Evolutionary conservation across 495 filamentous ascomycete species (phyloP).

Genomic region (Letharia columbiana): DNA sequence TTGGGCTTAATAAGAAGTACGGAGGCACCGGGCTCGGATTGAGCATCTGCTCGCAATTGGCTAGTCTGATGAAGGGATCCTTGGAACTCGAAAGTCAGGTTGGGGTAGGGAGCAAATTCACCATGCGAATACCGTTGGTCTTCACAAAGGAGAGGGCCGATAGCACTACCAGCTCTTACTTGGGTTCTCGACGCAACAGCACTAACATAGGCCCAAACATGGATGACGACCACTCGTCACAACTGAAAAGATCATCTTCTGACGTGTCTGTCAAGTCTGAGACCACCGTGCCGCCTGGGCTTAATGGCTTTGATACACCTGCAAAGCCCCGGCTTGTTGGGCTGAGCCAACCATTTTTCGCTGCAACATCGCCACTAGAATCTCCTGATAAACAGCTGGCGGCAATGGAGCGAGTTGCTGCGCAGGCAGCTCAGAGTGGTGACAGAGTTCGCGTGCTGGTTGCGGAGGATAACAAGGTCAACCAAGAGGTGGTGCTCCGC

Average conservation of each 20-base stretch:
- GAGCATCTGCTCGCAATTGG: constrained; percentile 80
- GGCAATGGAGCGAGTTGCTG: constrained; percentile 43
- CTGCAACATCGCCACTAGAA: constrained; percentile 44
- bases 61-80: constrained; percentile 69
- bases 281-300: constrained; percentile 11
- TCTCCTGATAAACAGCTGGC: constrained; percentile 39
- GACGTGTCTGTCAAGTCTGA: constrained; percentile 25
- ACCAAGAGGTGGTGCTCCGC: constrained; percentile 81
- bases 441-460: constrained; percentile 76
- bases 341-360: constrained; percentile 78
- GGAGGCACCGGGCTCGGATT: constrained; percentile 87
- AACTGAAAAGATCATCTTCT: constrained; percentile 23
- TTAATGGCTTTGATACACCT: constrained; percentile 25
- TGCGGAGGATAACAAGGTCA: constrained; percentile 91
- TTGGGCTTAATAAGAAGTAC: constrained; percentile 80
- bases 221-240: constrained; percentile 16
- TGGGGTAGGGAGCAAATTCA: constrained; percentile 72
- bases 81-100: constrained; percentile 65
- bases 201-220: constrained; percentile 16
- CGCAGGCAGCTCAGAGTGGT: constrained; percentile 37
- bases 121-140: constrained; percentile 72
- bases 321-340: constrained; percentile 67
- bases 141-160: constrained; percentile 58
- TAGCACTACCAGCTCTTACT: constrained; percentile 38
- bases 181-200: constrained; percentile 27